phyloP scores from a whole-genome alignment of 345 rosid genomes.

The Microthlaspi erraticum region DNA sequence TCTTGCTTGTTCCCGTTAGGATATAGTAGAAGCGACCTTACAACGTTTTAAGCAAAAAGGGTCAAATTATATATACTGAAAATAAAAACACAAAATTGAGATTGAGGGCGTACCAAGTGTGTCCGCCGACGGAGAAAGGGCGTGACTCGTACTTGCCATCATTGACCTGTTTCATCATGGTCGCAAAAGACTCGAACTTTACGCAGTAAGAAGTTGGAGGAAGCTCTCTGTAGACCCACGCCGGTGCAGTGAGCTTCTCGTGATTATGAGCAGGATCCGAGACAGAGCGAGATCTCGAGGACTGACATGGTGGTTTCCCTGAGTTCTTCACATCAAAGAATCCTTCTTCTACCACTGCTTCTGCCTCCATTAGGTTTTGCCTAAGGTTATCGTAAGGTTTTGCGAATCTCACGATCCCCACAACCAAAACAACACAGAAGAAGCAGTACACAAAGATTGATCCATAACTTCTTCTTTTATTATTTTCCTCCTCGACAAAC shows the following conservation, averaged over 20 bases:
- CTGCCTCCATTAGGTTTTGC: slow-evolving; percentile 4
- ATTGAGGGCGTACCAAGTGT: slow-evolving; percentile 12
- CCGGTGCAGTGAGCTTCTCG: neutral
- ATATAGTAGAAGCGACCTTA: neutral
- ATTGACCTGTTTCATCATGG: neutral
- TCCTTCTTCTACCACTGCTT: neutral
- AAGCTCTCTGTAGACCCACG: slow-evolving; percentile 1
- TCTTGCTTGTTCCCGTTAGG: slow-evolving; percentile 7
- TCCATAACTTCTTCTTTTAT: slow-evolving; percentile 18
- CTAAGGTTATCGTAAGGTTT: slow-evolving; percentile 1
- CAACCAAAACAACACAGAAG: slow-evolving; percentile 9
- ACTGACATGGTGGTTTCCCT: neutral
- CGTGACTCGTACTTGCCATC: slow-evolving; percentile 21
- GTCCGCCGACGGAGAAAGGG: slow-evolving; percentile 19
- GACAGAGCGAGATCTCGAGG: neutral
- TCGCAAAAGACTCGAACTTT: slow-evolving; percentile 23
- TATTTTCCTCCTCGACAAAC: slow-evolving; percentile 17
- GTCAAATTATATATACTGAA: no score
- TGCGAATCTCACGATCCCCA: neutral
- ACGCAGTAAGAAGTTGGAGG: slow-evolving; percentile 23
- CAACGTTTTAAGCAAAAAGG: no score
- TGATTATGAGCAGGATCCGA: neutral
- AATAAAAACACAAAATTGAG: no score
- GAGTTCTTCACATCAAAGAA: neutral
- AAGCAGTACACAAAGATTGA: slow-evolving; percentile 10